phyloP scores from a whole-genome alignment of 1,139 yeast species.

The Candida neerlandica region DNA sequence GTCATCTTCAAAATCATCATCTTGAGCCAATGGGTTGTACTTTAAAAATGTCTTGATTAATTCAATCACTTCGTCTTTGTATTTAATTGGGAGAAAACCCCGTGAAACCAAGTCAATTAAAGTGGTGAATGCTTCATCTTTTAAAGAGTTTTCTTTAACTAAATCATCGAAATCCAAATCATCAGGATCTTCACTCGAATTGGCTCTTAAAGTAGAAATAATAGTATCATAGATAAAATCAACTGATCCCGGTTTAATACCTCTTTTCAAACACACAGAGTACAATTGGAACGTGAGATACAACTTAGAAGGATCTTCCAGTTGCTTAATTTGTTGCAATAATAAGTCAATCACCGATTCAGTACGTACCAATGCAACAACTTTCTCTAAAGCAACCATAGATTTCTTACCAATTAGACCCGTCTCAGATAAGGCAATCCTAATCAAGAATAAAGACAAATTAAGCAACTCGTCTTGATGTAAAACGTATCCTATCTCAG shows the following conservation, averaged over 20 bases:
- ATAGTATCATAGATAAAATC: slow-evolving; percentile 11
- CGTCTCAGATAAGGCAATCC: slow-evolving; percentile 43
- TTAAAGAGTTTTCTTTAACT: slow-evolving; percentile 36
- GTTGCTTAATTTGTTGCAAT: slow-evolving; percentile 10
- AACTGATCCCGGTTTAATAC: slow-evolving; percentile 12
- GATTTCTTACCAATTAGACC: slow-evolving; percentile 57
- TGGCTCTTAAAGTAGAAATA: slow-evolving; percentile 3
- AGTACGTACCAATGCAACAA: slow-evolving; percentile 37
- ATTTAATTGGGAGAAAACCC: slow-evolving; percentile 17
- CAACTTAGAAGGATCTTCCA: slow-evolving; percentile 5
- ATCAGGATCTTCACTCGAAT: slow-evolving; percentile 30
- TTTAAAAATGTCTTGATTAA: slow-evolving; percentile 42
- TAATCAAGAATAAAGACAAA: slow-evolving; percentile 39
- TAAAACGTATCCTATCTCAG: slow-evolving; percentile 55
- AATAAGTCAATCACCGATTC: slow-evolving; percentile 17
- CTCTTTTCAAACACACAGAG: slow-evolving; percentile 16
- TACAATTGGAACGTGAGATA: slow-evolving; percentile 16
- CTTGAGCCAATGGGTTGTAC: slow-evolving; percentile 59
- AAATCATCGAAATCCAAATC: slow-evolving; percentile 47
- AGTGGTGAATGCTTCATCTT: slow-evolving; percentile 51
- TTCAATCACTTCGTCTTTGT: slow-evolving; percentile 10
- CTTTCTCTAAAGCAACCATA: slow-evolving; percentile 54
- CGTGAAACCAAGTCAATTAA: slow-evolving; percentile 31
- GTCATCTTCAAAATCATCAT: slow-evolving; percentile 40
- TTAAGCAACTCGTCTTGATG: slow-evolving; percentile 39